Percentiles rank a stretch among this genome's conserved stretches.
Conservation (phyloP, 2,329 filamentous ascomycete species). For the Botrytis aclada region DNA sequence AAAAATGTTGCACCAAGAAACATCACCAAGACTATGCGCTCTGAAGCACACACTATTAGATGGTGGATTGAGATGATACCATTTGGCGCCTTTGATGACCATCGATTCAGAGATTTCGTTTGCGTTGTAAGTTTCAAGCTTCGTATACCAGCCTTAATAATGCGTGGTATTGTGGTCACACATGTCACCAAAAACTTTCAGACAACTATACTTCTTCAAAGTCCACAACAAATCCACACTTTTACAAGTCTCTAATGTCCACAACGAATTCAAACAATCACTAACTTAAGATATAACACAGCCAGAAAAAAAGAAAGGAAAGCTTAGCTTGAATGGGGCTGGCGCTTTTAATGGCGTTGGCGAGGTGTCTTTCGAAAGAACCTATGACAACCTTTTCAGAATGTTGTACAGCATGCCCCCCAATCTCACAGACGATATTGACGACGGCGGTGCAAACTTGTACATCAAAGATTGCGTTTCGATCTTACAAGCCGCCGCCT, state of each 20-base stretch:
- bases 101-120: slow-evolving; percentile 28
- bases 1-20: slow-evolving; percentile 1
- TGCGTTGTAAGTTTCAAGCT: slow-evolving; percentile 27
- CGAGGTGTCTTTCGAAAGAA: slow-evolving; percentile 22
- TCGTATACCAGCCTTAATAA: neutral
- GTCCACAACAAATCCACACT: neutral
- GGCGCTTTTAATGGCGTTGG: slow-evolving; percentile 24
- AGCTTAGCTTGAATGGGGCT: neutral
- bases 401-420: slow-evolving; percentile 29
- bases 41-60: slow-evolving; percentile 23
- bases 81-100: slow-evolving; percentile 16
- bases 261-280: neutral
- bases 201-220: neutral
- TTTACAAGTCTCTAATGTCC: neutral
- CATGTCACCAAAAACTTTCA: neutral
- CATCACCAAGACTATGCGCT: slow-evolving; percentile 23
- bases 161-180: neutral
- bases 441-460: slow-evolving; percentile 1
- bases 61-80: slow-evolving; percentile 31
- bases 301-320: slow-evolving; percentile 16
- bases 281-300: neutral
- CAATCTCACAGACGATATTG: slow-evolving; percentile 21
- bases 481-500: slow-evolving; percentile 30
- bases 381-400: slow-evolving; percentile 36
- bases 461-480: slow-evolving; percentile 27